Evolutionary conservation across 306 rosid species (phyloP), one percentile per base, ranked within the genome.

Genomic region (Quercus parvula): DNA sequence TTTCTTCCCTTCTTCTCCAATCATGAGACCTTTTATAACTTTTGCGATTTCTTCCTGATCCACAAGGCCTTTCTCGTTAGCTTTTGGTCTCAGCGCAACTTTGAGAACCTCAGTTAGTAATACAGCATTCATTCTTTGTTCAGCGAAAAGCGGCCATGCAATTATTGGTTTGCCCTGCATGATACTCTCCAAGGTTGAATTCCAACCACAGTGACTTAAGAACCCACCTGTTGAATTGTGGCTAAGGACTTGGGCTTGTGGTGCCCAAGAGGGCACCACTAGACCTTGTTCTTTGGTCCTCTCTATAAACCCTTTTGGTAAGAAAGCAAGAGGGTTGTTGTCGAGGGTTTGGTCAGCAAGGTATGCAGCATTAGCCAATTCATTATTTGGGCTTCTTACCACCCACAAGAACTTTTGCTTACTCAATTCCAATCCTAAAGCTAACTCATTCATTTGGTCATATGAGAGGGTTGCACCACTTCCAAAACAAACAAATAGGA

Each of bases 381-480:
- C 51, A 5, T 84, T 75, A 30, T 73, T 76, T 30, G 76, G 67
- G 7, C 41, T 61, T 58, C 80, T 84, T 19, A 61, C 54, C 18
- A 84, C 84, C 87, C 85, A 84, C 3, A 84, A 46, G 67, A 84
- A 84, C 1, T 46, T 71, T 0, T 78, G 59, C 0, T 31, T 75
- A 59, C 85, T 81, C 5, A 54, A 1, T 70, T 84, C 85, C 49
- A 81, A 81, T 18, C 87, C 87, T n/a, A 52, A 77, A 3, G 87
- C 87, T 30, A 84, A 6, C 64, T 84, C 87, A 52, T 68, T 69
- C 10, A 59, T 4, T 9, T 84, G 87, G 0, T 77, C 75, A 6
- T 35, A 72, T 5, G 87, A 81, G 44, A 79, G 83, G 22, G 86
- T 79, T 27, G 78, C 86, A 13, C 86, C 86, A 33, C 86, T 83